Evolutionary conservation across 345 rosid genomes (phyloP).

Genomic region (Arabis alpina): DNA sequence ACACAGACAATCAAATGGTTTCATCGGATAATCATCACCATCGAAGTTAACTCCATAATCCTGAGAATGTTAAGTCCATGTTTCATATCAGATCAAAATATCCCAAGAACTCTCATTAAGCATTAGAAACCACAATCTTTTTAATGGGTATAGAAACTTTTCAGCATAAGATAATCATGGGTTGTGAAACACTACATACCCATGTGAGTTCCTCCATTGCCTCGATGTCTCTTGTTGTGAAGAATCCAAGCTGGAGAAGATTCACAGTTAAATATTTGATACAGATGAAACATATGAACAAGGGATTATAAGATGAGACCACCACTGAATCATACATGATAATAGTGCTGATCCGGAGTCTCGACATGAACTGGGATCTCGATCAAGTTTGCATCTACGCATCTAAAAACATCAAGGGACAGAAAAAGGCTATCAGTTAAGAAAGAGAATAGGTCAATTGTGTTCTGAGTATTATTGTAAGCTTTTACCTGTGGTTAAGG

Average conservation of each 20-base stretch:
- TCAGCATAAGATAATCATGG: not conserved
- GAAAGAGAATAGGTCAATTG: not conserved
- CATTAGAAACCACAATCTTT: not conserved
- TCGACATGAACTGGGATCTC: conserved; percentile 85
- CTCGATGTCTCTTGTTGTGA: conserved; percentile 62
- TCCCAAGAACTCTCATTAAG: not conserved
- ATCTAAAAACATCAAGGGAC: conserved; percentile 44
- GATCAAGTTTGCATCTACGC: conserved; percentile 73
- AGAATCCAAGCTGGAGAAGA: conserved; percentile 69
- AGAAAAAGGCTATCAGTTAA: conserved; percentile 9
- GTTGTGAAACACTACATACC: conserved; percentile 51
- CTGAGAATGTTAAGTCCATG: conserved; percentile 43
- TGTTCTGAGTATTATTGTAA: not conserved
- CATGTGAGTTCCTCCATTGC: conserved; percentile 79
- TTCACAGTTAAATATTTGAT: not conserved
- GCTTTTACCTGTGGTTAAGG: conserved; percentile 73
- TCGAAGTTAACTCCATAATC: conserved; percentile 89
- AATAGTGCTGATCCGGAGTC: conserved; percentile 72
- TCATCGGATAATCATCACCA: conserved; percentile 54
- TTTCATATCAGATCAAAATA: not conserved
- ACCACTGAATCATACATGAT: conserved; percentile 54
- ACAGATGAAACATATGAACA: conserved; percentile 7
- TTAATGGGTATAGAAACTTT: not conserved
- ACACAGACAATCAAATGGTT: conserved; percentile 65
- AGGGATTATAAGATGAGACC: conserved; percentile 2